A percentile compares a stretch with the other conserved stretches of the same genome.
Evolutionary conservation across 2,329 filamentous ascomycete genomes (phyloP).

Genomic region (Alternaria sp.): DNA sequence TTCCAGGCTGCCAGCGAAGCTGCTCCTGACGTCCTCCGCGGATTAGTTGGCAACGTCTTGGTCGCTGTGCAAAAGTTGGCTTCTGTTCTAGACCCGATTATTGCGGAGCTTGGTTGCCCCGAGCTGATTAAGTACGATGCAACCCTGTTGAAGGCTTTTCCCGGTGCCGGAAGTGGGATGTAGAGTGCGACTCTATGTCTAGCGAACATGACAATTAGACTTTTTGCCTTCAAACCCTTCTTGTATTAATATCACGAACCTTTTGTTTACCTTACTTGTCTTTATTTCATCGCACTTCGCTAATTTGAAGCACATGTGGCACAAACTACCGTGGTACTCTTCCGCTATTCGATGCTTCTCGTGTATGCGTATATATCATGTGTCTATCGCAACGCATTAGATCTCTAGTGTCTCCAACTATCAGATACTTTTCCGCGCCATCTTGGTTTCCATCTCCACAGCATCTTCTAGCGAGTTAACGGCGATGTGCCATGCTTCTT

Average conservation of each 20-base stretch:
- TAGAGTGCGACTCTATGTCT: neutral
- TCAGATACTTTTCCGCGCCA: neutral
- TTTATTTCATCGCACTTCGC: too few species aligned
- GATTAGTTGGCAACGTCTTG: slow-evolving; percentile 20
- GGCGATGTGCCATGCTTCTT: neutral
- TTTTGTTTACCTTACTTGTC: neutral
- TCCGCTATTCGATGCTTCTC: neutral
- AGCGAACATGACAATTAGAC: neutral
- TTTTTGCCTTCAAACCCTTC: neutral
- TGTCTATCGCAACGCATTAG: neutral
- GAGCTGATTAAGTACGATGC: slow-evolving; percentile 22
- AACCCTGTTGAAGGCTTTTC: slow-evolving; percentile 9
- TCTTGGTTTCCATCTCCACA: neutral
- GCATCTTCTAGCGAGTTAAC: neutral
- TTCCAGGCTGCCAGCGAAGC: slow-evolving; percentile 20
- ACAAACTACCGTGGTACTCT: neutral
- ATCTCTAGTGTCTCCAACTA: neutral
- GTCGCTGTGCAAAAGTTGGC: slow-evolving; percentile 21
- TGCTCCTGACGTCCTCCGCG: slow-evolving; percentile 19
- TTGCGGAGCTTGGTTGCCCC: slow-evolving; percentile 18
- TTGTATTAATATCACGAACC: neutral
- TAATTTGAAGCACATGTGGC: too few species aligned
- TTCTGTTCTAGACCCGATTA: slow-evolving; percentile 22
- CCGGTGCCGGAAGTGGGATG: neutral
- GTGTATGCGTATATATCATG: neutral